A percentile compares a stretch with the other conserved stretches of the same genome.
phyloP scores from a whole-genome alignment of 2,329 filamentous ascomycete genomes.

The Aspergillus aculeatinus region DNA sequence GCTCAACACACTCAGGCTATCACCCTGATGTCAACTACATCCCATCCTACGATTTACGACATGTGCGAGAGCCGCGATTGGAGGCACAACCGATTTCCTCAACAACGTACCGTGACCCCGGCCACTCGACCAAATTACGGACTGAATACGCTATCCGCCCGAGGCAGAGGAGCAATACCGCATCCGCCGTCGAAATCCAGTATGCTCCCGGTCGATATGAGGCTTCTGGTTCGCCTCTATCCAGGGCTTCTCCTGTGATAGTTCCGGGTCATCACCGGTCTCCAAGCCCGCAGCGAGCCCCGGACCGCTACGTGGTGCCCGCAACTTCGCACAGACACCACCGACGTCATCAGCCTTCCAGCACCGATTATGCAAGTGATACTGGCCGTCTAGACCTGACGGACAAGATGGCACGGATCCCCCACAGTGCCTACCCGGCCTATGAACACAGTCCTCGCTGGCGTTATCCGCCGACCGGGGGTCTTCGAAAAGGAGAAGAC shows the following conservation, averaged over 20 bases:
- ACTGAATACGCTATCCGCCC: slow-evolving; percentile 42
- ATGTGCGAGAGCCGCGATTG: slow-evolving; percentile 25
- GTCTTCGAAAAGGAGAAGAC: slow-evolving; percentile 35
- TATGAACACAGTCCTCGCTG: slow-evolving; percentile 26
- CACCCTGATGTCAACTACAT: slow-evolving; percentile 32
- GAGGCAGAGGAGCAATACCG: slow-evolving; percentile 37
- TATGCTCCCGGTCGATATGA: slow-evolving; percentile 27
- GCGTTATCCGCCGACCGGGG: slow-evolving; percentile 31
- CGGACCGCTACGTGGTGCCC: slow-evolving; percentile 37
- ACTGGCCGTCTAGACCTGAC: slow-evolving; percentile 30
- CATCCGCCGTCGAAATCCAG: slow-evolving; percentile 29
- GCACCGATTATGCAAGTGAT: slow-evolving; percentile 39
- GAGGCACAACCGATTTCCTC: slow-evolving; percentile 37
- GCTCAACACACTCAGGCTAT: slow-evolving; percentile 33
- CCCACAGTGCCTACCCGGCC: slow-evolving; percentile 26
- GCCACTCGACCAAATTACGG: slow-evolving; percentile 32
- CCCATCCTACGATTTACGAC: slow-evolving; percentile 30
- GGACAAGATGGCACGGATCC: slow-evolving; percentile 20
- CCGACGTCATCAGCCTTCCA: slow-evolving; percentile 33
- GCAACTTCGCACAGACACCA: slow-evolving; percentile 28
- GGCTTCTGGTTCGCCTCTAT: slow-evolving; percentile 24
- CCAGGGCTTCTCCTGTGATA: slow-evolving; percentile 29
- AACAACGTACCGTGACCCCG: slow-evolving; percentile 32
- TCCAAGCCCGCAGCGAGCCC: slow-evolving; percentile 34
- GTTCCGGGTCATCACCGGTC: slow-evolving; percentile 30